Evolutionary conservation across 2,329 filamentous ascomycete species (phyloP), one percentile per base, ranked within the genome.

Genomic region (Sclerotinia sclerotiorum): DNA sequence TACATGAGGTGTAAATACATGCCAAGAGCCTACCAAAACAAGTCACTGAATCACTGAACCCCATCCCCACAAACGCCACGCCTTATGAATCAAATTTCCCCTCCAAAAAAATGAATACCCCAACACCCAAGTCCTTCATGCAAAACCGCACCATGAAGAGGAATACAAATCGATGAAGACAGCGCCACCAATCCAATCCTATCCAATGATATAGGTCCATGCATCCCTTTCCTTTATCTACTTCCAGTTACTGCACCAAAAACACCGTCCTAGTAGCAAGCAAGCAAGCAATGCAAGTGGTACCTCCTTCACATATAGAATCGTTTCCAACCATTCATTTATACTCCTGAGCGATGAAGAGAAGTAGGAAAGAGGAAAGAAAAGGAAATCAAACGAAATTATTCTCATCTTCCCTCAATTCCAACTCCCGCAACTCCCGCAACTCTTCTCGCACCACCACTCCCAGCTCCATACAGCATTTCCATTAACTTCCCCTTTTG

Each of bases 401-500:
- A 65, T 56, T 74, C 65, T 69, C 71, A 73, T 27, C 69, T 52
- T 21, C 68, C 72, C 48, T 73, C 72, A 55, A 71, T 71, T 61
- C 72, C 69, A 13, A 57, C 67, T 4, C 65, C 68, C 1, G 58
- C 69, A 13, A 57, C 67, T 4, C 65, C 68, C 1, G 58, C 65
- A 19, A 72, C 48, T 62, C 70, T 70, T 51, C 70, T 64, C 13
- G 69, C 63, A 46, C 65, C 65, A 35, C 72, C 69, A 52, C 73
- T 75, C 10, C 77, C 76, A 48, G 72, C 71, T 74, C 82, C 90
- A 77, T 91, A 94, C 2, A 96, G 80, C 79, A 91, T 87, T 80
- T 94, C 89, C 85, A 95, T 88, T 74, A 95, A 82, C 79, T 92
- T 93, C 69, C 87, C 86, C 82, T 94, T 95, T 81, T 97, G 94